Evolutionary conservation across 2,329 filamentous ascomycete species (phyloP), one percentile per base, ranked within the genome.

Genomic region (Beauveria sp.): DNA sequence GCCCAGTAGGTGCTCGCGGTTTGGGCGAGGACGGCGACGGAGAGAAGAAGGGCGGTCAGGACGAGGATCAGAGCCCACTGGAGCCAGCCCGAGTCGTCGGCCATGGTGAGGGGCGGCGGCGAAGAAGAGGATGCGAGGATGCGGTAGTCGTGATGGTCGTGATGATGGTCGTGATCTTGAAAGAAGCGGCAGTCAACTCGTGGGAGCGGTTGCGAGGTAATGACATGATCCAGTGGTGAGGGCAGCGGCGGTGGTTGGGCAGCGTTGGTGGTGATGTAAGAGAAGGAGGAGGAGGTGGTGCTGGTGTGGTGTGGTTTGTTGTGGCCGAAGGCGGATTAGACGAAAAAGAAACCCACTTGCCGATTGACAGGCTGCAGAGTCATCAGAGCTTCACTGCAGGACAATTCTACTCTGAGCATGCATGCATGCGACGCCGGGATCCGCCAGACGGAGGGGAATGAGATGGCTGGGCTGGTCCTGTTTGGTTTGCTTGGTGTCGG

Each of bases 31-130:
- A 86, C 79, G 66, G 82, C 76, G 63, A 83, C 70, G 47, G 81
- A 81, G 62, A 86, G 78, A 50, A 78, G 72, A 70, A 84, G 77
- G 64, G 84, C 83, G 72, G 82, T 82, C 71, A 84, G 73, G 66
- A 82, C 76, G 63, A 86, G 76, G 69, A 85, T 75, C 66, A 83
- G 75, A 70, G 81, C 80, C 82, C 82, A 84, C 73, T 82, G 77
- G 62, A 80, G 75, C 68, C 75, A 75, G 67, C 77, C 75, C 66
- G 77, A 76, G 71, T 44, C 37, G 48, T 79, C 77, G 70, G 77
- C 75, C 81, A 83, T 84, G 70, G 67, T 72, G 70, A 24, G 56
- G 24, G 56, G 20, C 20, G 48, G 24, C 40, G 37, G 9, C 28
- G 47, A 20, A 52, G 44, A 24, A 24, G 26, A 7, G 34, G 34